Evolutionary conservation across 176 grass and related monocot genomes (phyloP).

Genomic region (Avena eriantha): DNA sequence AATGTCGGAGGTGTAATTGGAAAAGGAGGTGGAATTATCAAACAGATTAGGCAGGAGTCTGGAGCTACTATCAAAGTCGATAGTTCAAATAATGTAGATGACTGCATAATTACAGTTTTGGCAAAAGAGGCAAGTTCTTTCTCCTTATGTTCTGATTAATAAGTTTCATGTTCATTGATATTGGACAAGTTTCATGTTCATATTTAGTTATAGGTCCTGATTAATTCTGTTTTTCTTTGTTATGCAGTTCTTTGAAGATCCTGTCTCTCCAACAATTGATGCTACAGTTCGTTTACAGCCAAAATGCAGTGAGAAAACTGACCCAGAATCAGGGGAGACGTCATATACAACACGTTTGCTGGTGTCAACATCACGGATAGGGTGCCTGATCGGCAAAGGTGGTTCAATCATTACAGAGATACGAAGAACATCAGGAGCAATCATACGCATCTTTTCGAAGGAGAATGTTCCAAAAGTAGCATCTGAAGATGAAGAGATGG

Average conservation of each 20-base stretch:
- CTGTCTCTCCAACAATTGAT: slow-evolving; percentile 87
- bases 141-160: slow-evolving; percentile 7
- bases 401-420: slow-evolving; percentile 96
- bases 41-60: slow-evolving; percentile 96
- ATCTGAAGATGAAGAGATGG: slow-evolving; percentile 97
- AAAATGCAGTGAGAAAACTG: slow-evolving; percentile 88
- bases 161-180: not conserved
- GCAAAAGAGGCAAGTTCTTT: slow-evolving; percentile 77
- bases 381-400: slow-evolving; percentile 96
- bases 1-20: slow-evolving; percentile 95
- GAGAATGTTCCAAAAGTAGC: slow-evolving; percentile 96
- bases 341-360: slow-evolving; percentile 88
- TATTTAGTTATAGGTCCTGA: slow-evolving; percentile 31
- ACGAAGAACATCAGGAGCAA: slow-evolving; percentile 78
- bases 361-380: slow-evolving; percentile 91
- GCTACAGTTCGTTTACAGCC: slow-evolving; percentile 88
- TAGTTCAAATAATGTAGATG: slow-evolving; percentile 73
- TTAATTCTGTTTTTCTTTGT: slow-evolving; percentile 21
- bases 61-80: slow-evolving; percentile 91
- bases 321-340: slow-evolving; percentile 62
- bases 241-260: slow-evolving; percentile 94
- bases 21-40: slow-evolving; percentile 92
- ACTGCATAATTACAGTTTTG: slow-evolving; percentile 93
- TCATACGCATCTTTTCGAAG: slow-evolving; percentile 92
- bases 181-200: not conserved